phyloP scores from a whole-genome alignment of 331 rosid species.

The Quercus tomentella region DNA sequence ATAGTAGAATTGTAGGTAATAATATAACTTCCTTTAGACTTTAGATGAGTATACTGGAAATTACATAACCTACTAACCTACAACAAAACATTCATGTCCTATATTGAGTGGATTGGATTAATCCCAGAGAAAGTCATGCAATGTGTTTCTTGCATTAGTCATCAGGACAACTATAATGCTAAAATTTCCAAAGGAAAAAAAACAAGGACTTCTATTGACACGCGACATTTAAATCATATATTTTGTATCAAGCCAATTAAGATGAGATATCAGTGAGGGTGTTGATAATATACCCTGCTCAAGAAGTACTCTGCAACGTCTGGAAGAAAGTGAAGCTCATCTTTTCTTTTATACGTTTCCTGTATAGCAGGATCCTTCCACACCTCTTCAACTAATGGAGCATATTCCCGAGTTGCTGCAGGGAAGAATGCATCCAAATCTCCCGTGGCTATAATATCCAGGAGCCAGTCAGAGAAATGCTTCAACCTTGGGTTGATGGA shows the following conservation, averaged over 20 bases:
- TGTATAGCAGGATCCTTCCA: slow-evolving; percentile 99
- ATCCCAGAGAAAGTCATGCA: too few relatives aligned
- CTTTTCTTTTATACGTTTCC: slow-evolving; percentile 85
- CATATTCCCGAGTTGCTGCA: slow-evolving; percentile 98
- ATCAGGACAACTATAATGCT: too few relatives aligned
- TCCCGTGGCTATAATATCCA: slow-evolving; percentile 96
- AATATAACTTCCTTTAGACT: too few relatives aligned
- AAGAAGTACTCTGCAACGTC: slow-evolving; percentile 91
- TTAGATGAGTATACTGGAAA: too few relatives aligned
- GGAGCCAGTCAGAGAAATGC: slow-evolving; percentile 97
- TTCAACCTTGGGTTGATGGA: slow-evolving; percentile 92
- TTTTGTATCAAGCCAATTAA: neutral
- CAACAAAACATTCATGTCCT: too few relatives aligned
- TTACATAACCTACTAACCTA: too few relatives aligned
- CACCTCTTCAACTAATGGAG: slow-evolving; percentile 96
- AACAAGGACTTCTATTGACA: too few relatives aligned
- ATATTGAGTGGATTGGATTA: too few relatives aligned
- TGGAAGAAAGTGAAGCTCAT: slow-evolving; percentile 94
- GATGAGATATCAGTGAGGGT: slow-evolving; percentile 8
- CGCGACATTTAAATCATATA: too few relatives aligned
- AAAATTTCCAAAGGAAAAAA: too few relatives aligned
- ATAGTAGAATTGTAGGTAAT: too few relatives aligned
- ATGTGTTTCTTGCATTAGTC: too few relatives aligned
- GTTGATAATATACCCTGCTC: slow-evolving; percentile 60
- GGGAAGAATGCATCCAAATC: slow-evolving; percentile 99